A percentile compares a stretch with the other conserved stretches of the same genome.
phyloP scores from a whole-genome alignment of 2,329 filamentous ascomycete species.

The Cadophora malorum region DNA sequence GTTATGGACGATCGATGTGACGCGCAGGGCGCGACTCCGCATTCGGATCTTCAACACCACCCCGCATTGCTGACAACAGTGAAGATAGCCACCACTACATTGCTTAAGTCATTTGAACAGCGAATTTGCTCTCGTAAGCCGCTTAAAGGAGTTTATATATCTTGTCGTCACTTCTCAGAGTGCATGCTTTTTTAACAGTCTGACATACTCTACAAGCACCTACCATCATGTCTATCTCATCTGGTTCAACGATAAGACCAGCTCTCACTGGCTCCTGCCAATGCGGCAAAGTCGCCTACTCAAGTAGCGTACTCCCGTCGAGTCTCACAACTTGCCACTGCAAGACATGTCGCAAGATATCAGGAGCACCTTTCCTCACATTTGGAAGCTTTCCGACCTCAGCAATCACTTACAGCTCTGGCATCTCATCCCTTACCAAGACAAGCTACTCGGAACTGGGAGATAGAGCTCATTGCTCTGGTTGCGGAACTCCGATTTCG shows the following conservation, averaged over 20 bases:
- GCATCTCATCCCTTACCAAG: conserved; percentile 43
- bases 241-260: conserved; percentile 10
- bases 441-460: conserved; percentile 50
- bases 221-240: conserved; percentile 1
- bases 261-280: conserved; percentile 51
- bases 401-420: conserved; percentile 46
- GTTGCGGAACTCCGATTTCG: conserved; percentile 53
- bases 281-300: conserved; percentile 52
- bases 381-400: conserved; percentile 49
- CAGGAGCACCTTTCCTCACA: conserved; percentile 53
- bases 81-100: background rate
- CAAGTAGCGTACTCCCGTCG: conserved; percentile 46
- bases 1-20: conserved; percentile 1
- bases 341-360: conserved; percentile 54
- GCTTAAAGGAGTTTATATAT: background rate
- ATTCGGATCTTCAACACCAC: conserved; percentile 26
- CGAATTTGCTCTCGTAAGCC: conserved; percentile 4
- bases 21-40: conserved; percentile 22
- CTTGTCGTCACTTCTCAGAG: background rate
- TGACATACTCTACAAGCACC: too few relatives aligned
- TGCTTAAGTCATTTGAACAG: background rate
- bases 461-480: conserved; percentile 52
- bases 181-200: background rate
- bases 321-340: conserved; percentile 54
- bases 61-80: conserved; percentile 11